These are phyloP conservation scores for Xylariaceae sp. DNA, from an alignment of 2,329 filamentous ascomycete species.

Conservation along the genomic window DNA sequence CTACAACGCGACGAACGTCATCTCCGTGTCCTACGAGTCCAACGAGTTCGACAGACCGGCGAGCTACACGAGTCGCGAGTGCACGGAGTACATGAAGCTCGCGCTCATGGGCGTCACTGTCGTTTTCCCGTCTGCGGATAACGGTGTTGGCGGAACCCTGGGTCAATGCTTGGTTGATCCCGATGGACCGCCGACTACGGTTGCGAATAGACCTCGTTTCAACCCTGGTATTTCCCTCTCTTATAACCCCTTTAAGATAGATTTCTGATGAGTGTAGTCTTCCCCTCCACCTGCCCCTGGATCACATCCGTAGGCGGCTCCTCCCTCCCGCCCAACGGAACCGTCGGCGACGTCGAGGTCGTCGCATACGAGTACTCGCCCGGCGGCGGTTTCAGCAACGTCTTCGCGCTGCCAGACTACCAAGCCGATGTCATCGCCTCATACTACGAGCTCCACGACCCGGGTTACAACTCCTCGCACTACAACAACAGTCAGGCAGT, in stretches of 20 bases:
- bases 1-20: slow-evolving; percentile 21
- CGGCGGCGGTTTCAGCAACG: slow-evolving; percentile 41
- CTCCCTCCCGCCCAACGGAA: not conserved
- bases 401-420: slow-evolving; percentile 38
- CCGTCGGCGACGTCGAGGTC: not conserved
- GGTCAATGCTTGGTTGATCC: not conserved
- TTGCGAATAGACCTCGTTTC: not conserved
- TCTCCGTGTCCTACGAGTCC: slow-evolving; percentile 21
- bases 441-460: slow-evolving; percentile 31
- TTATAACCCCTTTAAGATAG: not conserved
- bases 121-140: not conserved
- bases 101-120: not conserved
- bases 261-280: not conserved
- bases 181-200: not conserved
- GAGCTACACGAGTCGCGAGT: slow-evolving; percentile 22
- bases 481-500: slow-evolving; percentile 36
- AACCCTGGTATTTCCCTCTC: not conserved
- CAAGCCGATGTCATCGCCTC: slow-evolving; percentile 36
- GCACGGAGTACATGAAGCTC: slow-evolving; percentile 14
- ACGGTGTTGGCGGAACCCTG: not conserved
- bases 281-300: not conserved
- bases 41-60: slow-evolving; percentile 18
- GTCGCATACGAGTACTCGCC: slow-evolving; percentile 25
- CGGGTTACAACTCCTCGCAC: slow-evolving; percentile 33
- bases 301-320: not conserved